Evolutionary conservation across 2,329 filamentous ascomycete genomes (phyloP), one percentile per base, ranked within the genome.

Genomic region (Lachnellula cervina): DNA sequence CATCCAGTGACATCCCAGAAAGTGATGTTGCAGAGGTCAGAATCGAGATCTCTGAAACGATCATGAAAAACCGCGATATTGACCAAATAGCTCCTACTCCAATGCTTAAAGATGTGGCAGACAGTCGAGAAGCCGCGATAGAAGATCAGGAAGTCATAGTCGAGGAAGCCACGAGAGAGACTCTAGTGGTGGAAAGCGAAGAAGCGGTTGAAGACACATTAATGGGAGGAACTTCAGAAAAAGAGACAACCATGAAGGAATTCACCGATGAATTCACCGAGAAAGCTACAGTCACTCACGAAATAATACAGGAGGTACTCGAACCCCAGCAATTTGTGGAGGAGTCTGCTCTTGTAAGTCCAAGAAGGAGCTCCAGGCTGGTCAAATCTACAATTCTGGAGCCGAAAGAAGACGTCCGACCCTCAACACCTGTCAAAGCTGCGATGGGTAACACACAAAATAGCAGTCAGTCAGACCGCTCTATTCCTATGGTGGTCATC

Each of bases 401-500:
- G 32, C 43, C 43, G 21, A 59, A 58, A 34, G 59, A 62, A 21
- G 52, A 53, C 38, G 34, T 52, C 16, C 54, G 28, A 17, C 58
- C 56, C 35, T 43, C 34, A 59, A 49, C 55, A 4, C 55, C 51
- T 17, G 40, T 42, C 6, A 52, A 51, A 45, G 7, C 44, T 38
- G 25, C 32, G 5, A 56, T 44, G 51, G 48, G 44, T 9, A 50
- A 34, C 3, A 49, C 49, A 9, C 51, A 52, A 23, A n/a, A 32
- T 38, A 59, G 58, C 37, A 21, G 23, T 11, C 48, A 37, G 28
- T 53, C 49, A 25, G 62, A 64, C 19, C 23, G 43, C 14, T 54
- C 58, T 1, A 57, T 62, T 17, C 60, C 66, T 37, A 53, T 59
- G 21, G 42, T 66, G 38, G 45, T 62, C 2, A 48, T 64, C 13